A percentile compares a stretch with the other conserved stretches of the same genome.
phyloP scores from a whole-genome alignment of 257 asterid species.

The Dorcoceras hygrometricum region DNA sequence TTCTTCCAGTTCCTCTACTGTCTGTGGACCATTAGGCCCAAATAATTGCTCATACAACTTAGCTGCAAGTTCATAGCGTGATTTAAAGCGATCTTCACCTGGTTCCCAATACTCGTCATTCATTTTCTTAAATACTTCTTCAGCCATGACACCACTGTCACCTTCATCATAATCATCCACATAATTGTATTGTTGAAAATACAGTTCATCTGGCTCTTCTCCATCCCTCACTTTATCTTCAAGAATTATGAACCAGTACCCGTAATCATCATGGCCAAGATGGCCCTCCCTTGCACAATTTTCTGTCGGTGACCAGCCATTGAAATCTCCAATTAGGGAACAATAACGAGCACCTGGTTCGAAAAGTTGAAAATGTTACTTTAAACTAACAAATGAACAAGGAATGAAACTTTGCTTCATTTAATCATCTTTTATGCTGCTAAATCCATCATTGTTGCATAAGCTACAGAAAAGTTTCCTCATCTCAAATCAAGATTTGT shows the following conservation, averaged over 20 bases:
- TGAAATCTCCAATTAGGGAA: conserved; percentile 84
- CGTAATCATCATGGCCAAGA: conserved; percentile 90
- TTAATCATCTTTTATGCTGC: neutral
- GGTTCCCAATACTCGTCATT: conserved; percentile 98
- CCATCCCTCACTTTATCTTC: conserved; percentile 88
- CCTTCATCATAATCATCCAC: conserved; percentile 89
- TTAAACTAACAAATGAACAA: conserved; percentile 22
- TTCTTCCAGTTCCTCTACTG: conserved; percentile 90
- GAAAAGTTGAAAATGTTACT: conserved; percentile 27
- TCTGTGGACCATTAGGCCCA: conserved; percentile 98
- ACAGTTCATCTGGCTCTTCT: conserved; percentile 81
- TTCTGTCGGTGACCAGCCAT: conserved; percentile 90
- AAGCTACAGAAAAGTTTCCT: neutral
- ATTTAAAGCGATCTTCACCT: conserved; percentile 84
- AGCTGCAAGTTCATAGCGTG: conserved; percentile 70
- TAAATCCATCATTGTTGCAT: neutral
- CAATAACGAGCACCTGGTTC: conserved; percentile 93
- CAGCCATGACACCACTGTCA: conserved; percentile 68
- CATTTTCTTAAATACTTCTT: conserved; percentile 70
- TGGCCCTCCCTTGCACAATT: conserved; percentile 90
- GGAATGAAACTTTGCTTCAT: neutral
- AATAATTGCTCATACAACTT: conserved; percentile 88
- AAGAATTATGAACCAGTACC: conserved; percentile 89
- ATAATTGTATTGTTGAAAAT: conserved; percentile 88
- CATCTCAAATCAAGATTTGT: conserved; percentile 1